Evolutionary conservation across 345 rosid species (phyloP).

Genomic region (Aegle marmelos): DNA sequence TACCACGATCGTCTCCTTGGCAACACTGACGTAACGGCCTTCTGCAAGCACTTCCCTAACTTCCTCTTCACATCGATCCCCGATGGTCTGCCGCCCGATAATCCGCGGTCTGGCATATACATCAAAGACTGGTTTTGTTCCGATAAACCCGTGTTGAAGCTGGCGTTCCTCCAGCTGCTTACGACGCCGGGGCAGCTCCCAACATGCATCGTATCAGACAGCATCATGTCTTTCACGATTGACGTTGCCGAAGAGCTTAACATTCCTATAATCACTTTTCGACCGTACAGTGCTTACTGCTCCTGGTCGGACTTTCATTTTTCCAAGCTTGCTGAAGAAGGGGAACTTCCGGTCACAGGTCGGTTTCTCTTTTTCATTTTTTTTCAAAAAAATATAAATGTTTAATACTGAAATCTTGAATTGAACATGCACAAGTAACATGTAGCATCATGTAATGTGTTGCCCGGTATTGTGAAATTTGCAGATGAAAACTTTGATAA

Average conservation of each 20-base stretch:
- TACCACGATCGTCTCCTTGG: constrained; percentile 27
- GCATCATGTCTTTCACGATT: constrained; percentile 22
- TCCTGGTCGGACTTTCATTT: constrained; percentile 31
- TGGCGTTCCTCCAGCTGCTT: constrained; percentile 18
- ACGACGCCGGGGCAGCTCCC: background rate
- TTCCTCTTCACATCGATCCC: constrained; percentile 32
- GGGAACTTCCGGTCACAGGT: constrained; percentile 46
- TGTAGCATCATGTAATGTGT: too few species aligned
- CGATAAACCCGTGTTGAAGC: background rate
- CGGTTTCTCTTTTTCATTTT: too few species aligned
- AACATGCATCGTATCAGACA: constrained; percentile 39
- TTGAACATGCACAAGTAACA: background rate
- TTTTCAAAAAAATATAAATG: too few species aligned
- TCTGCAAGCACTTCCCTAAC: constrained; percentile 17
- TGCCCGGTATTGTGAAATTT: too few species aligned
- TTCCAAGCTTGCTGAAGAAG: constrained; percentile 31
- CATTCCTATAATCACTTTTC: constrained; percentile 27
- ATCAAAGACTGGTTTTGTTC: constrained; percentile 17
- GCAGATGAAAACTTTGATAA: background rate
- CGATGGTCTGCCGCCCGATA: constrained; percentile 26
- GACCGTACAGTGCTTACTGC: constrained; percentile 28
- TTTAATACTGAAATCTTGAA: too few species aligned
- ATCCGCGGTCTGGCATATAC: constrained; percentile 9
- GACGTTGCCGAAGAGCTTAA: constrained; percentile 38
- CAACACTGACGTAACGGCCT: constrained; percentile 27